Percentiles rank a stretch among this genome's conserved stretches.
Evolutionary conservation across 495 filamentous ascomycete genomes (phyloP).

Genomic region (Filosporella fistucella): DNA sequence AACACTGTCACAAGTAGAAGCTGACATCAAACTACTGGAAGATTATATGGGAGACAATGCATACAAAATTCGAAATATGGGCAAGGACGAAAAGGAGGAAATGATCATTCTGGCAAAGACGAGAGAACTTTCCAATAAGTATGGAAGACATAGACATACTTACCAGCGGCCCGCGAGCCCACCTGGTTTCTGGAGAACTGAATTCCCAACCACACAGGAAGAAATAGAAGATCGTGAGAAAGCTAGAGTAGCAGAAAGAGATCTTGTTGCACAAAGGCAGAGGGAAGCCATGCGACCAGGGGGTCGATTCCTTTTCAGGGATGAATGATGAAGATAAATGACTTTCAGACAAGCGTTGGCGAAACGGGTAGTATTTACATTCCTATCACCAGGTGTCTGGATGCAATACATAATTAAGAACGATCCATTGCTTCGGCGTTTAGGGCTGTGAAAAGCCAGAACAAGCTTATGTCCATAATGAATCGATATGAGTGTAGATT

Average conservation of each 20-base stretch:
- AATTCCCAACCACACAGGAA: constrained; percentile 85
- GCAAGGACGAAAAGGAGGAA: constrained; percentile 43
- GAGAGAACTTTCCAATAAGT: constrained; percentile 60
- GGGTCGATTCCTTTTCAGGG: constrained; percentile 74
- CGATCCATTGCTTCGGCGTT: too few species aligned
- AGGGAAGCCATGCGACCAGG: constrained; percentile 74
- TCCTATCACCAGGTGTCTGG: too few species aligned
- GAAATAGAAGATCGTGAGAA: constrained; percentile 54
- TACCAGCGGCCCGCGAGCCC: constrained; percentile 67
- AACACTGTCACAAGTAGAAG: constrained; percentile 28
- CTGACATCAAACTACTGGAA: constrained; percentile 55
- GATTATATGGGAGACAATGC: constrained; percentile 62
- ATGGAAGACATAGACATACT: constrained; percentile 71
- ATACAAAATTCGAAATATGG: constrained; percentile 42
- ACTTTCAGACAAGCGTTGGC: too few species aligned
- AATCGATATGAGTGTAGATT: too few species aligned
- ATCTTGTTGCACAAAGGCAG: constrained; percentile 67
- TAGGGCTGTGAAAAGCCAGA: too few species aligned
- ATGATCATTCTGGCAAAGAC: constrained; percentile 65
- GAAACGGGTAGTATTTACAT: too few species aligned
- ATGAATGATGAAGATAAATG: constrained; percentile 52
- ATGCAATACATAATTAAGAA: too few species aligned
- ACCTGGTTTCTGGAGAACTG: constrained; percentile 84
- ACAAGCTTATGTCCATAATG: too few species aligned
- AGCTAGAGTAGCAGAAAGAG: constrained; percentile 51